phyloP scores from a whole-genome alignment of 345 rosid genomes.

The Arabidopsis arenosa region DNA sequence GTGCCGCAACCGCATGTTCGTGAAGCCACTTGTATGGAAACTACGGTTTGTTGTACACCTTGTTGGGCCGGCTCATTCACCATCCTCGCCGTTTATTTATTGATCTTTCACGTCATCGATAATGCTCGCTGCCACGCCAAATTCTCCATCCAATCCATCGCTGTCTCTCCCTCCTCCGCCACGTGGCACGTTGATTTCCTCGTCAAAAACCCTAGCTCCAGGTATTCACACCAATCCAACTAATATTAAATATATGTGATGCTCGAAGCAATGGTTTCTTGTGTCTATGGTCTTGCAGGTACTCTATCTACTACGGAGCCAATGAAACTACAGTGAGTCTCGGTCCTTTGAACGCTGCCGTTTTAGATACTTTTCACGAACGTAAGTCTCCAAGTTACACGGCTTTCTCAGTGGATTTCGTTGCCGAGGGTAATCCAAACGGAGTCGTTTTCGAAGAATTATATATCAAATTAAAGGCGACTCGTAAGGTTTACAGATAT shows the following conservation, averaged over 20 bases:
- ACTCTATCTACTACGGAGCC: constrained; percentile 12
- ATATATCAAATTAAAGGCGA: constrained; percentile 1
- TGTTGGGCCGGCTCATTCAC: neutral
- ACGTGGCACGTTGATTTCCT: constrained; percentile 27
- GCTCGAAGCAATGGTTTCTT: neutral
- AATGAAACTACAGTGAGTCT: constrained; percentile 21
- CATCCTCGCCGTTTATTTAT: neutral
- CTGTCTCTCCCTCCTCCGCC: neutral
- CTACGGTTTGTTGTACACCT: neutral
- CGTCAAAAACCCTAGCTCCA: constrained; percentile 18
- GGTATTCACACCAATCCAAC: neutral
- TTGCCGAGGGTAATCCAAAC: neutral
- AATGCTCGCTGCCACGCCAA: constrained; percentile 11
- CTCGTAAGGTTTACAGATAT: neutral
- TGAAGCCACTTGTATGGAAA: neutral
- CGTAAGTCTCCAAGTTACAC: neutral
- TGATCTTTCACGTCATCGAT: neutral
- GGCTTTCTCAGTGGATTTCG: constrained; percentile 25
- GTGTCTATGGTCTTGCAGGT: neutral
- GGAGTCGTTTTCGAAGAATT: neutral
- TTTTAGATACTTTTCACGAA: constrained; percentile 1
- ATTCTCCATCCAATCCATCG: constrained; percentile 28
- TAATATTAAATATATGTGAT: neutral
- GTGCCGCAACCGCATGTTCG: neutral
- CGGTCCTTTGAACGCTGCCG: constrained; percentile 6